Percentiles rank a stretch among this genome's conserved stretches.
These are phyloP conservation scores for Apiospora kogelbergensis DNA, from an alignment of 2,329 filamentous ascomycete genomes.

Conservation along the genomic window DNA sequence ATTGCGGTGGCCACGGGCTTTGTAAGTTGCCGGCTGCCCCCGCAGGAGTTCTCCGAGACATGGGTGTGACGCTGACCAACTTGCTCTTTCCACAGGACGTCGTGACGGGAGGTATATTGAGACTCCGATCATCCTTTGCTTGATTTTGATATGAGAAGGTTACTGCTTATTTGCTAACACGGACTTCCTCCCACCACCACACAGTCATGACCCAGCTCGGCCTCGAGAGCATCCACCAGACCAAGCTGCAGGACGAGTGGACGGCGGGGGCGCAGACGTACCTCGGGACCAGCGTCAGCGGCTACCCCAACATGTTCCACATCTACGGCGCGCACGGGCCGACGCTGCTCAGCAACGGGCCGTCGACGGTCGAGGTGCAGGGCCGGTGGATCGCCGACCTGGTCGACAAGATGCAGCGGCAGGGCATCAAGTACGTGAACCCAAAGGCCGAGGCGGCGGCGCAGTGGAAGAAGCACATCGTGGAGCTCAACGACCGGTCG, in stretches of 20 bases:
- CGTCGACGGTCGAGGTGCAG: slow-evolving; percentile 53
- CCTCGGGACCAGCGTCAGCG: slow-evolving; percentile 38
- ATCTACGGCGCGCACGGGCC: slow-evolving; percentile 36
- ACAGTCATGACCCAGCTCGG: slow-evolving; percentile 37
- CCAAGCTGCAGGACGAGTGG: slow-evolving; percentile 32
- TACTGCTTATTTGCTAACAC: too few species aligned
- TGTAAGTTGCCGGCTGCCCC: slow-evolving; percentile 14
- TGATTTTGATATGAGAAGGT: too few species aligned
- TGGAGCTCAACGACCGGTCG: slow-evolving; percentile 44
- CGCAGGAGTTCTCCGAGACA: too few species aligned
- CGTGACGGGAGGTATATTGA: background rate
- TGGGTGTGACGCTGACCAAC: background rate
- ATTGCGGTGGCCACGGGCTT: slow-evolving; percentile 39
- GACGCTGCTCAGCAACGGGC: slow-evolving; percentile 56
- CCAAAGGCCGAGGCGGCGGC: slow-evolving; percentile 43
- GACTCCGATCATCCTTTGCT: slow-evolving; percentile 31
- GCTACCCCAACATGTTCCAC: slow-evolving; percentile 48
- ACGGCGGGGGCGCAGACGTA: slow-evolving; percentile 31
- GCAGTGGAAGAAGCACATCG: slow-evolving; percentile 49
- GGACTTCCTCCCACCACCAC: slow-evolving; percentile 44
- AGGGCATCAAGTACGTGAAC: slow-evolving; percentile 51
- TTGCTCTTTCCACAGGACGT: background rate
- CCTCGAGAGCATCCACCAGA: slow-evolving; percentile 31
- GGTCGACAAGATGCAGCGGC: slow-evolving; percentile 47
- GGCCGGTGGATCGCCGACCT: slow-evolving; percentile 54